A percentile compares a stretch with the other conserved stretches of the same genome.
Conservation (phyloP, 106 monocot genomes). For the Dioscorea alata region DNA sequence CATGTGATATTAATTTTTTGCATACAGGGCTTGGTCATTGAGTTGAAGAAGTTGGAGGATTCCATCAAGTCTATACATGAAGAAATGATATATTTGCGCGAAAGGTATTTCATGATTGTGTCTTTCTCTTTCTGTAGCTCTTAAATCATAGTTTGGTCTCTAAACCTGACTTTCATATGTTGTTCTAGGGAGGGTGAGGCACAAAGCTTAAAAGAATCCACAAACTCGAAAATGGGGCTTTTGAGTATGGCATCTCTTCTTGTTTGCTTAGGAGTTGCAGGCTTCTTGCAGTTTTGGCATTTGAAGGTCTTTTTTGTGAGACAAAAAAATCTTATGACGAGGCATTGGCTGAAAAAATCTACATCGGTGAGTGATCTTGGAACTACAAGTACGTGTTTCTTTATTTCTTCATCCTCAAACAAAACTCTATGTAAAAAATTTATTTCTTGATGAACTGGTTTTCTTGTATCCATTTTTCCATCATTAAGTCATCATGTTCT, state of each 20-base stretch:
- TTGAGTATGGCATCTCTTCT: no score
- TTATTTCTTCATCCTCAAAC: not conserved
- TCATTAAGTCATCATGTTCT: no score
- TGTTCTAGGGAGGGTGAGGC: slow-evolving; percentile 26
- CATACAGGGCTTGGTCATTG: slow-evolving; percentile 21
- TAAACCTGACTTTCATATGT: not conserved
- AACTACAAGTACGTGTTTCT: not conserved
- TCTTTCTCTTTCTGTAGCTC: no score
- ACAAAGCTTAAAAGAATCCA: slow-evolving; percentile 21
- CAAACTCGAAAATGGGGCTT: not conserved
- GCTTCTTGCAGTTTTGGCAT: slow-evolving; percentile 32
- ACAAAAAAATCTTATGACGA: slow-evolving; percentile 24
- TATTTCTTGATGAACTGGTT: no score
- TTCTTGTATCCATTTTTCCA: not conserved
- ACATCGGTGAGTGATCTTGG: no score
- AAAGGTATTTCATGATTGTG: slow-evolving; percentile 12
- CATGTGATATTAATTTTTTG: not conserved
- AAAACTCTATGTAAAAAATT: not conserved
- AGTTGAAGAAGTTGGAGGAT: slow-evolving; percentile 38
- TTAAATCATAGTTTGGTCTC: not conserved
- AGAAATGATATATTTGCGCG: slow-evolving; percentile 26
- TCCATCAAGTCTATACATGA: slow-evolving; percentile 20
- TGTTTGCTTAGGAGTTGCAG: no score
- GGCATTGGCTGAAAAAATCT: no score
- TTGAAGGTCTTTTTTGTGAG: slow-evolving; percentile 38